Base-by-base conservation (phyloP, 2,329 filamentous ascomycete species). In the Thielaviopsis populi region DNA sequence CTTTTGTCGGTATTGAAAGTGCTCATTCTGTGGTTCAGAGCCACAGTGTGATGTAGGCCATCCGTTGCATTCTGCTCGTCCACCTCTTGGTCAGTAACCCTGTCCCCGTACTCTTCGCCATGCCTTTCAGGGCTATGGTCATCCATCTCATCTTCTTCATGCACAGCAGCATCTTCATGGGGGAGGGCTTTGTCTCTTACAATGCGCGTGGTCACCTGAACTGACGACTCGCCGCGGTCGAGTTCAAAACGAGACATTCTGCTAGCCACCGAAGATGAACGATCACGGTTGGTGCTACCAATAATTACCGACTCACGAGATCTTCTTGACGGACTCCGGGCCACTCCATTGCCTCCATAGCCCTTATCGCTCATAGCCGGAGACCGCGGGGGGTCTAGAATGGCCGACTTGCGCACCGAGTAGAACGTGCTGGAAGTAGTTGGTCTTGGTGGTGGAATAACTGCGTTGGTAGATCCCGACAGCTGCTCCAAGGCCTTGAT, bases 401-500 rank as follows among this genome's bases (percentile, higher is more conserved):
- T 70, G 17, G 68, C 67, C 17, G 70, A 70, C 69, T 77, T 83
- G 69, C 76, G 82, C 65, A 81, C 84, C 1, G 83, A 79, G 68
- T 85, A 82, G 70, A 86, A 82, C 1, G 82, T 76, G 7, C 83
- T 78, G 5, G 78, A 77, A 2, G 66, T 64, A 79, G 76, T 17
- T 76, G 72, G 41, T 77, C 76, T 59, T 4, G 46, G 48, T 15
- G 62, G 61, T n/a, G 46, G 24, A 24, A 40, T 15, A 15, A 33
- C 65, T 19, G 60, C 30, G 8, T 54, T 43, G 19, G 33, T 60
- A 17, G 19, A 67, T 10, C 79, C 74, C 66, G 85, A 80, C 68
- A 94, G 80, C 73, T 90, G 91, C 71, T 96, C 89, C 62, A 99
- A 78, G 6, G 91, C 91, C 74, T 96, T 95, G 73, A 86, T 97